phyloP scores from a whole-genome alignment of 208 protist species.

The Trypanosoma brucei region DNA sequence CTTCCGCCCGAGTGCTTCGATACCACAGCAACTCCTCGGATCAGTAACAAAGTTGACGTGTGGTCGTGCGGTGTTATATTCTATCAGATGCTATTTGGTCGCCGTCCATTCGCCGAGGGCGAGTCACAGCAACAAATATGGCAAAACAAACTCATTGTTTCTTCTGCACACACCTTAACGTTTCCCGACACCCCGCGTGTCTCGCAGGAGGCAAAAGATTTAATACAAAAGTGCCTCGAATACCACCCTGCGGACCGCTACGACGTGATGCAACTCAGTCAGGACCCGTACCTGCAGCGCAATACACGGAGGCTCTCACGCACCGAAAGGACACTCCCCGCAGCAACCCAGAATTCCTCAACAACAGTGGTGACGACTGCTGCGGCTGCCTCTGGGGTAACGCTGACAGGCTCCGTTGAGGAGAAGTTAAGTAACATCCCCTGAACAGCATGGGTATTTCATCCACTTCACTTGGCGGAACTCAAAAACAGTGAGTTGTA shows the following conservation, averaged over 20 bases:
- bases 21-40: conserved; percentile 67
- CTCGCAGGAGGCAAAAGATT: conserved; percentile 72
- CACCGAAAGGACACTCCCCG: conserved; percentile 4
- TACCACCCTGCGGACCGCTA: conserved; percentile 67
- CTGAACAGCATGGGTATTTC: not conserved
- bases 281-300: conserved; percentile 65
- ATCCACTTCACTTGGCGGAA: not conserved
- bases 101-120: conserved; percentile 92
- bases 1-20: conserved; percentile 95
- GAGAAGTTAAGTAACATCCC: not conserved
- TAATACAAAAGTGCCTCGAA: conserved; percentile 69
- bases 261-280: conserved; percentile 65
- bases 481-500: not conserved
- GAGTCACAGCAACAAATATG: conserved; percentile 84
- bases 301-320: conserved; percentile 16
- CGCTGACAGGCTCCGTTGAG: not conserved
- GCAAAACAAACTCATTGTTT: conserved; percentile 76
- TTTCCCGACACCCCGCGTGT: conserved; percentile 74
- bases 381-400: not conserved
- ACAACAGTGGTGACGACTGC: not conserved
- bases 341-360: not conserved
- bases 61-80: conserved; percentile 94
- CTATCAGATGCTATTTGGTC: conserved; percentile 94
- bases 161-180: conserved; percentile 40
- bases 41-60: conserved; percentile 88